phyloP scores from a whole-genome alignment of 768 basidiomycete species.

The Lentinula guzmanii region DNA sequence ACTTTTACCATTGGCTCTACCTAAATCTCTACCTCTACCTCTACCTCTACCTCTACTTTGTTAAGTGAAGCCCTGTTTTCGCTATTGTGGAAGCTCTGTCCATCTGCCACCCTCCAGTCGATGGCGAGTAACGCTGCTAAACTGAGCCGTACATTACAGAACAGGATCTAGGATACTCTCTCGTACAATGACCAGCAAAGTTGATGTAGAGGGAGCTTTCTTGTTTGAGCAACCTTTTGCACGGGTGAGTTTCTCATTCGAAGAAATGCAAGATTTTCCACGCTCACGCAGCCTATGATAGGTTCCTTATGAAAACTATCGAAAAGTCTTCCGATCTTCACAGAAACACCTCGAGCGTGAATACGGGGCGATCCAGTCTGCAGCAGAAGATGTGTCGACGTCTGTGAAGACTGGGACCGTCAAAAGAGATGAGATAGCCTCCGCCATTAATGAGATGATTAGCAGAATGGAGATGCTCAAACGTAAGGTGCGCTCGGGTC shows the following conservation, averaged over 20 bases:
- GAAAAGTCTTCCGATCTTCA: slow-evolving; percentile 78
- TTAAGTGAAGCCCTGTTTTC: too few relatives aligned
- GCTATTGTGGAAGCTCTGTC: too few relatives aligned
- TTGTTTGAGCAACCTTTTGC: slow-evolving; percentile 84
- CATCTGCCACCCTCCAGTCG: background rate
- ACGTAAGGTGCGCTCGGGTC: slow-evolving; percentile 60
- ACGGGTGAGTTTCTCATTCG: slow-evolving; percentile 36
- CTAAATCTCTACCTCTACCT: too few relatives aligned
- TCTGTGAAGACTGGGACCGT: slow-evolving; percentile 31
- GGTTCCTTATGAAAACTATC: slow-evolving; percentile 89
- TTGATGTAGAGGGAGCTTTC: slow-evolving; percentile 68
- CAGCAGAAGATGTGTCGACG: slow-evolving; percentile 55
- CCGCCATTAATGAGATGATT: slow-evolving; percentile 72
- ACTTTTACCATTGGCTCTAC: too few relatives aligned
- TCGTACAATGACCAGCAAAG: slow-evolving; percentile 39
- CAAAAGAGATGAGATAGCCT: slow-evolving; percentile 45
- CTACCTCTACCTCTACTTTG: too few relatives aligned
- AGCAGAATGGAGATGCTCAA: slow-evolving; percentile 73
- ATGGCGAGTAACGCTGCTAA: background rate
- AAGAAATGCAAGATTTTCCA: background rate
- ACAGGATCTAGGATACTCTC: too few relatives aligned
- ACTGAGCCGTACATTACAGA: background rate
- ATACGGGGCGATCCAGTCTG: slow-evolving; percentile 49
- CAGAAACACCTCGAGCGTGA: slow-evolving; percentile 83
- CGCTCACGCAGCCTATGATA: slow-evolving; percentile 20